Conservation (phyloP, 2,329 filamentous ascomycete genomes). For the Beauveria bassiana region DNA sequence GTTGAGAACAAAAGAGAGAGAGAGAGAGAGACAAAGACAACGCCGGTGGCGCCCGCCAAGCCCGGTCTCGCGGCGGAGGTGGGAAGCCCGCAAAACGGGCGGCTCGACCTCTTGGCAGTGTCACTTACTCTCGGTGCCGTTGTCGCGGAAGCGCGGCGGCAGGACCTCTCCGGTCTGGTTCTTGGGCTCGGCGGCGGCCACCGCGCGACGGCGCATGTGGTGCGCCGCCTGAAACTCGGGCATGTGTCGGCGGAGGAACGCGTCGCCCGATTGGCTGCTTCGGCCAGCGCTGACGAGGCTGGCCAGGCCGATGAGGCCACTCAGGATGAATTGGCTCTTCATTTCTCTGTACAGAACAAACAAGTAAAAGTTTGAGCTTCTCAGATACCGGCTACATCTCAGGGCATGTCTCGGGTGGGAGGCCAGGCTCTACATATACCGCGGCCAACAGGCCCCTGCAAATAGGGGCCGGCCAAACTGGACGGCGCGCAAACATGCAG, state of each 20-base stretch:
- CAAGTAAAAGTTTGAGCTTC: not conserved
- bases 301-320: slow-evolving; percentile 1
- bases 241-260: not conserved
- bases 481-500: no score
- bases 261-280: not conserved
- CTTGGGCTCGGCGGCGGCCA: not conserved
- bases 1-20: no score
- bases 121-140: slow-evolving; percentile 16
- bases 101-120: not conserved
- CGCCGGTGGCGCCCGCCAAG: not conserved
- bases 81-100: not conserved
- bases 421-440: not conserved
- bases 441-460: not conserved
- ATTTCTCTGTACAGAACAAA: not conserved
- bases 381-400: not conserved
- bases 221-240: not conserved
- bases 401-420: not conserved
- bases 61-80: not conserved
- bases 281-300: slow-evolving; percentile 1
- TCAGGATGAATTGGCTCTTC: slow-evolving; percentile 4
- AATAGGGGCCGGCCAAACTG: not conserved
- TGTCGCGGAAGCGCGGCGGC: slow-evolving; percentile 13
- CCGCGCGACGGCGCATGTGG: not conserved
- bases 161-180: not conserved
- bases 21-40: not conserved